Evolutionary conservation across 768 basidiomycete species (phyloP), one percentile per base, ranked within the genome.

Genomic region (Albatrellus ellisii): DNA sequence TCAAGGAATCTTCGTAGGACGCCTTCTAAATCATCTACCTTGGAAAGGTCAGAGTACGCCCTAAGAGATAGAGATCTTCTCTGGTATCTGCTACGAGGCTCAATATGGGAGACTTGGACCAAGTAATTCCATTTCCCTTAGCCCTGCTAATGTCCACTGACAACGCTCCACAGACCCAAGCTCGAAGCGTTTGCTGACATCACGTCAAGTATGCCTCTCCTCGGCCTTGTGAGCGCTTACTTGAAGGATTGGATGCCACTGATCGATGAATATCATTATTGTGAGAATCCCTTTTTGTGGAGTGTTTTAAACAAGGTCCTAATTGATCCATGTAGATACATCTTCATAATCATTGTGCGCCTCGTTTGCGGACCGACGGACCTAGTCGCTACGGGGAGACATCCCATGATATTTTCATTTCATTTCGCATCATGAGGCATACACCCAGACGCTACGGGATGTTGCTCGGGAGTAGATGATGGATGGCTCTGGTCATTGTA

Each of bases 201-300:
- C 32, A 68, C 74, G 15, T 64, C 73, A 3, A 63, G 64, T 43
- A 68, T 67, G 34, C 85, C 85, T 12, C 39, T 88, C 21, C 53
- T 90, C 21, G 73, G 77, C n/a, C 56, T 87, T 36, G 59, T 86
- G 29, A 68, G 83, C 49, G 72, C 77, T 20, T 62, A 90, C 44
- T 56, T 86, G 44, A 78, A 75, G 48, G 86, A 88, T 53, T 90
- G 88, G 87, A 75, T 90, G 48, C 88, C 86, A 15, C 62, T 90
- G 56, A 84, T 90, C 46, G 77, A 90, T 56, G 83, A 85, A 55
- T 90, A 90, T 62, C 79, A 90, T 64, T 90, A 90, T 68, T 90
- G 87, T 87, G 54, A 46, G 87, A 68, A 27, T 20, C n/a, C 17
- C 12, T 21, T 36, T 21, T 21, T 8, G 1, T 36, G 7, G 20